Base-by-base conservation (phyloP, 2,329 filamentous ascomycete species). In the Coleophoma eucalyptorum region DNA sequence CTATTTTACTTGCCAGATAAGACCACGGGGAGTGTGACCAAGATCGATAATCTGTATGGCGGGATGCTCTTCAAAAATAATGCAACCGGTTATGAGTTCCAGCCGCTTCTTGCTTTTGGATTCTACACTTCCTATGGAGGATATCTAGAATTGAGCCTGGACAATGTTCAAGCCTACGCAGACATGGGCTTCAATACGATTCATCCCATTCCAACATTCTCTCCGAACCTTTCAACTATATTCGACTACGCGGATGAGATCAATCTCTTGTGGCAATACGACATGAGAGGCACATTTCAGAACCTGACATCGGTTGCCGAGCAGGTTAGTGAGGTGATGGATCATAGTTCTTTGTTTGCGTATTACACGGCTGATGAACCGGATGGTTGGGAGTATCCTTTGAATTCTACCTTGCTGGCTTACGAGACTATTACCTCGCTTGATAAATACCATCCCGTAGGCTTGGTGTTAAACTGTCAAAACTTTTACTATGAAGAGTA, bases 341-440 rank as follows among this genome's bases (percentile, higher is more conserved):
- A 65, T 48, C 51, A 60, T 5, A 59, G 65, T 76, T 60, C 58
- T 2, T 67, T 73, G 0, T 79, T 83, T 1, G 64, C 84, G 32
- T 57, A 78, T 6, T 66, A 82, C n/a, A 83, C 81, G 70, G 66
- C 68, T 15, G 76, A 80, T 55, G 77, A 79, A 53, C 72, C 75
- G 10, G 77, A 79, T 58, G 62, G 62, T 4, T 58, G 58, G 57
- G 47, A 45, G 35, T 58, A 63, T 43, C 66, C 74, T 1, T 60
- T 77, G 13, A 71, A 76, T 56, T 71, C 73, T 0, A 74, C 76
- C 0, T 57, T 58, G 7, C 52, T 68, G 16, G 66, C 74, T 0
- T 77, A 78, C 58, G 60, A 70, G 11, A 57, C 67, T 41, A 69
- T 79, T 53, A 71, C 70, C 48, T 56, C 59, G 3, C 57, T 77